phyloP scores from a whole-genome alignment of 108 stramenopile species.

The Pseudonitzschia multiseries region DNA sequence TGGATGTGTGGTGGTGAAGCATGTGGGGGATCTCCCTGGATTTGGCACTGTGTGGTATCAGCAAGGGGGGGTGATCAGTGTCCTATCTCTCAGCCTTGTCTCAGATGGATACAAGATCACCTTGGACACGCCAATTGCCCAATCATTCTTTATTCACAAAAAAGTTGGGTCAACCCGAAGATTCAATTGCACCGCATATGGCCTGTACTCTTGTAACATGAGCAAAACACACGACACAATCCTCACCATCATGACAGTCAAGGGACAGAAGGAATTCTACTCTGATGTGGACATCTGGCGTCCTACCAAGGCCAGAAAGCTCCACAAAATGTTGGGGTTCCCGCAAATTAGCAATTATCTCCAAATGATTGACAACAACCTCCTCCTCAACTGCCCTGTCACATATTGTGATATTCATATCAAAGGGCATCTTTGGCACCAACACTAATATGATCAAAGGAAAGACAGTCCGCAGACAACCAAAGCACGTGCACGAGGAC shows the following conservation, averaged over 20 bases:
- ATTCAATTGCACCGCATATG: neutral
- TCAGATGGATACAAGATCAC: neutral
- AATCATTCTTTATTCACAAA: neutral
- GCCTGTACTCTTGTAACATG: neutral
- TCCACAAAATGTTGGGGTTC: neutral
- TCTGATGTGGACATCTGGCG: neutral
- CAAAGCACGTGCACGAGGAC: neutral
- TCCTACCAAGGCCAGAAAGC: neutral
- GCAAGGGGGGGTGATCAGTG: neutral
- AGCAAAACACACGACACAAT: neutral
- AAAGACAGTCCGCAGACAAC: neutral
- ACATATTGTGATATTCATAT: too few relatives aligned
- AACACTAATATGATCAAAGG: too few relatives aligned
- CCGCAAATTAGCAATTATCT: neutral
- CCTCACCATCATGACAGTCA: neutral
- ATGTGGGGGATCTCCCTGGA: too few relatives aligned
- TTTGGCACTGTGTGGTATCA: neutral
- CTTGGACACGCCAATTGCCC: neutral
- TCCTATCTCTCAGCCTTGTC: neutral
- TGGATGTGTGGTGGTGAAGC: too few relatives aligned
- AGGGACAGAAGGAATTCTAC: neutral
- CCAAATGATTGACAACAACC: neutral
- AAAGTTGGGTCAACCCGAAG: neutral
- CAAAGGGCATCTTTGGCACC: too few relatives aligned
- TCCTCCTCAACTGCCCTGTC: too few relatives aligned